A percentile compares a stretch with the other conserved stretches of the same genome.
Evolutionary conservation across 805 yeast genomes (phyloP).

Genomic region (Candida wancherniae): DNA sequence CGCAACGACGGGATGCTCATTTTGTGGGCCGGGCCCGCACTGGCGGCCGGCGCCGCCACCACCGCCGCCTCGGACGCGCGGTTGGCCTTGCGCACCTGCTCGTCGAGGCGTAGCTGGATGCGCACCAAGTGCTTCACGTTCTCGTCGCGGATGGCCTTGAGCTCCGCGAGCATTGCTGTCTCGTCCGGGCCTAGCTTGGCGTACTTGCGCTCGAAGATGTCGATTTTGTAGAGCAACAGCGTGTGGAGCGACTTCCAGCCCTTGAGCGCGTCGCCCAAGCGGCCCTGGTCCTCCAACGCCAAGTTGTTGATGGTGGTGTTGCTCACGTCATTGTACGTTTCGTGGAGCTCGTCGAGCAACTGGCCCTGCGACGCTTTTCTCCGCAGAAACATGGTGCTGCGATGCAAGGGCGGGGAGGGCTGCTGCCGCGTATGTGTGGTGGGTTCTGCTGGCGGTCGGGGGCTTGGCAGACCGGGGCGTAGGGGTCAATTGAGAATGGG

Average conservation of each 20-base stretch:
- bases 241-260: conserved; percentile 77
- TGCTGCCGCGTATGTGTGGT: too few relatives aligned
- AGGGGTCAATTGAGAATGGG: too few relatives aligned
- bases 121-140: conserved; percentile 40
- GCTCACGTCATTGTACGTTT: conserved; percentile 58
- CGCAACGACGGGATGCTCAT: conserved; percentile 28
- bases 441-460: too few relatives aligned
- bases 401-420: too few relatives aligned
- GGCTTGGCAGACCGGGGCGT: too few relatives aligned
- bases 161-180: conserved; percentile 19
- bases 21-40: conserved; percentile 6
- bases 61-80: conserved; percentile 3
- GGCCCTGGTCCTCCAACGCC: conserved; percentile 52
- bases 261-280: conserved; percentile 51
- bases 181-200: conserved; percentile 20
- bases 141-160: conserved; percentile 37
- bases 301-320: conserved; percentile 53
- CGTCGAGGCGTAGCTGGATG: conserved; percentile 38
- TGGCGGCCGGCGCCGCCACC: conserved; percentile 3
- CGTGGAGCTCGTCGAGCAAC: conserved; percentile 49
- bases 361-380: conserved; percentile 55
- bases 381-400: conserved; percentile 45
- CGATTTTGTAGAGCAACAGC: conserved; percentile 51
- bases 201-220: conserved; percentile 43
- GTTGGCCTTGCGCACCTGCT: conserved; percentile 16